A percentile compares a stretch with the other conserved stretches of the same genome.
phyloP scores from a whole-genome alignment of 2,329 filamentous ascomycete species.

The Arachnomyces sp. region DNA sequence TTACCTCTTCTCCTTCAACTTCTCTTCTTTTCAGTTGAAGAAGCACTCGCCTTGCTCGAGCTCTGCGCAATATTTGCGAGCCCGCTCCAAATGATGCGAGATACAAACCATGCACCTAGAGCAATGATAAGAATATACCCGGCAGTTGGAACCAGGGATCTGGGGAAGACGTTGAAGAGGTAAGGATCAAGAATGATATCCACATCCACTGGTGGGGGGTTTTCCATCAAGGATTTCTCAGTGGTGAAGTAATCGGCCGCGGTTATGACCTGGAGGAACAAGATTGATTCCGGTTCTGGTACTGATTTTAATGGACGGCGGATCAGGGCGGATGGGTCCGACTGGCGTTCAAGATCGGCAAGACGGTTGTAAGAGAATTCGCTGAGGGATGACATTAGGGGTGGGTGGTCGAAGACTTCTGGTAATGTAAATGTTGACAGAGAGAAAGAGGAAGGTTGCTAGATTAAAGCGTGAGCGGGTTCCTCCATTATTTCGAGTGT shows the following conservation, averaged over 20 bases:
- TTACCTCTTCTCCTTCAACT: no score
- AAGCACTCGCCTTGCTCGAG: no score
- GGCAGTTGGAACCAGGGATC: constrained; percentile 64
- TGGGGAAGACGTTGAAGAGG: constrained; percentile 67
- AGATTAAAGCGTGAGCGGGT: constrained; percentile 11
- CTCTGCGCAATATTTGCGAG: background rate
- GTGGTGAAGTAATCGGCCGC: constrained; percentile 79
- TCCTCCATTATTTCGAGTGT: background rate
- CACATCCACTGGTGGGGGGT: constrained; percentile 63
- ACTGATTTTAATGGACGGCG: background rate
- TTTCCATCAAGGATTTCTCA: constrained; percentile 64
- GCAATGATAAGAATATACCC: constrained; percentile 59
- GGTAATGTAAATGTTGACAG: constrained; percentile 57
- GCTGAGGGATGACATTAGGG: constrained; percentile 57
- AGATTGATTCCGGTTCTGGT: constrained; percentile 37
- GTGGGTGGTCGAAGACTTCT: constrained; percentile 53
- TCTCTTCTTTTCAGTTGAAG: no score
- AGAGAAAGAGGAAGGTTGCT: constrained; percentile 81
- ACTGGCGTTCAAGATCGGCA: constrained; percentile 15
- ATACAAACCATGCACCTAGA: constrained; percentile 43
- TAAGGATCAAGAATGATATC: constrained; percentile 85
- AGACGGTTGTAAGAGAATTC: constrained; percentile 51
- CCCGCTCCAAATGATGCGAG: constrained; percentile 32
- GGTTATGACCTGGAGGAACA: constrained; percentile 66
- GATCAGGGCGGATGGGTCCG: constrained; percentile 1